These are phyloP conservation scores for Blumeria graminis DNA, from an alignment of 2,329 filamentous ascomycete species.

Conservation along the genomic window DNA sequence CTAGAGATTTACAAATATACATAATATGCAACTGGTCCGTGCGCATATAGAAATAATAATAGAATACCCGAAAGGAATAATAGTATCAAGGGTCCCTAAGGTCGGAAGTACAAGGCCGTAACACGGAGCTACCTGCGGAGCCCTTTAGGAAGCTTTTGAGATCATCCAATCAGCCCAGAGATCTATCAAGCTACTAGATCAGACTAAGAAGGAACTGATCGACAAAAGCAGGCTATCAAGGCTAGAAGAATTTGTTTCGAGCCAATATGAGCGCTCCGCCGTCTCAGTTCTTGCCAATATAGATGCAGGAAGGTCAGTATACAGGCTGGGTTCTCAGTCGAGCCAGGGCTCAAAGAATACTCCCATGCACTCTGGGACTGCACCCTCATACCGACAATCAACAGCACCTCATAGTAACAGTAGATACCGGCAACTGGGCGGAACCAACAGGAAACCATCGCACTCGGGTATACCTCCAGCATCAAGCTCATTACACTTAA, in stretches of 20 bases:
- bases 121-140: neutral
- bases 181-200: neutral
- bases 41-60: no score
- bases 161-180: neutral
- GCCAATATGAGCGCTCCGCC: neutral
- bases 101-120: no score
- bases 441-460: neutral
- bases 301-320: neutral
- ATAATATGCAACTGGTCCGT: no score
- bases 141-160: neutral
- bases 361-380: neutral
- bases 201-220: neutral
- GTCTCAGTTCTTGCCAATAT: neutral
- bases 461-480: neutral
- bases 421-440: neutral
- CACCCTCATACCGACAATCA: neutral
- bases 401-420: neutral
- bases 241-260: neutral
- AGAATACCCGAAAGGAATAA: no score
- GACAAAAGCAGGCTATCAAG: neutral
- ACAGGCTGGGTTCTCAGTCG: neutral
- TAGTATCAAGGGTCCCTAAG: no score
- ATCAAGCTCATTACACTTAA: neutral
- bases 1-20: no score
- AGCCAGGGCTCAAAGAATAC: neutral